A percentile compares a stretch with the other conserved stretches of the same genome.
These are phyloP conservation scores for Starmera quercuum DNA, from an alignment of 805 yeast genomes.

Conservation along the genomic window DNA sequence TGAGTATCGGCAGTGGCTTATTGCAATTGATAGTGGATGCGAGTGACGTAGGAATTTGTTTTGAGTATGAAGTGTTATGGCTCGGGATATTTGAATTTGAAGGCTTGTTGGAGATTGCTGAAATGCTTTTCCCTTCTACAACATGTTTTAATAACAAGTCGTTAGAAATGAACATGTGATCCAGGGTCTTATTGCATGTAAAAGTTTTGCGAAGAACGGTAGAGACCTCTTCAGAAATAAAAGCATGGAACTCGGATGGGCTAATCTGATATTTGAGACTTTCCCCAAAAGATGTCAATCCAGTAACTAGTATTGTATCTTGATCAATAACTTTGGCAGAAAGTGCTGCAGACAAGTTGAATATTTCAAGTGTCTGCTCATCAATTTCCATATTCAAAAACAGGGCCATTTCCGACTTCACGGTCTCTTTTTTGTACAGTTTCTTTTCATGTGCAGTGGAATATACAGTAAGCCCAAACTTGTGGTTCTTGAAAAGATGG, in stretches of 20 bases:
- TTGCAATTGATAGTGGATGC: not conserved
- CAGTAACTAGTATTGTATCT: constrained; percentile 14
- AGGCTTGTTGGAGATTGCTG: not conserved
- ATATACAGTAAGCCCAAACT: constrained; percentile 36
- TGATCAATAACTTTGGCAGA: constrained; percentile 35
- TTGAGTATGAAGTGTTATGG: constrained; percentile 2
- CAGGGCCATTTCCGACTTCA: constrained; percentile 57
- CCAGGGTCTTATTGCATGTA: constrained; percentile 16
- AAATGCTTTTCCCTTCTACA: constrained; percentile 1
- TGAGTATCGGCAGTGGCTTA: constrained; percentile 10
- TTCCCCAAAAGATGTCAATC: constrained; percentile 18
- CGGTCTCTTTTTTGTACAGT: constrained; percentile 43
- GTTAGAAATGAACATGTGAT: constrained; percentile 23
- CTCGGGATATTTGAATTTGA: not conserved
- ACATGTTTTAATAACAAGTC: constrained; percentile 7
- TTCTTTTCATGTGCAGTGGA: constrained; percentile 63
- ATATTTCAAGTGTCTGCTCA: constrained; percentile 24
- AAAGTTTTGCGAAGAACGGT: constrained; percentile 16
- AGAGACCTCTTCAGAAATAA: constrained; percentile 31
- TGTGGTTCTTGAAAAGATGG: constrained; percentile 61
- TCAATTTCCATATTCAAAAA: constrained; percentile 52
- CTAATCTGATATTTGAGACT: constrained; percentile 19
- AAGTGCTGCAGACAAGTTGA: constrained; percentile 39
- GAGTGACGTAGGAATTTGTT: constrained; percentile 1
- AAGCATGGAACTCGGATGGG: constrained; percentile 24